Percentiles rank a stretch among this genome's conserved stretches.
Evolutionary conservation across 768 basidiomycete species (phyloP).

Genomic region (Guyanaporus albipodus): DNA sequence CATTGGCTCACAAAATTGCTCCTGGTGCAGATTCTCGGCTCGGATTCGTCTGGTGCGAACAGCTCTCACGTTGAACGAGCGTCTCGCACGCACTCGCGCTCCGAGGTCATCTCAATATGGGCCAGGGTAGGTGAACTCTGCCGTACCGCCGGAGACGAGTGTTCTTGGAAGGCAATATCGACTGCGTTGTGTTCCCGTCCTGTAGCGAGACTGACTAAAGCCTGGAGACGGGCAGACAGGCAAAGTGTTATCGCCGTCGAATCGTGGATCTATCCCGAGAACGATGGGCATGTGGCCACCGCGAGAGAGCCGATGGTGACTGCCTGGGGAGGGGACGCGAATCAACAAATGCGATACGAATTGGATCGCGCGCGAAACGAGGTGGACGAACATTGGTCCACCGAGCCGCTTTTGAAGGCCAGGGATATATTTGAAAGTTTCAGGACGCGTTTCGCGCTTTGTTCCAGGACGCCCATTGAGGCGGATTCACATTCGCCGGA

Average conservation of each 20-base stretch:
- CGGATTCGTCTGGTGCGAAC: conserved; percentile 43
- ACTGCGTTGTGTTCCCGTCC: conserved; percentile 69
- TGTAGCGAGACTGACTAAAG: conserved; percentile 72
- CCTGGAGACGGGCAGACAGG: conserved; percentile 71
- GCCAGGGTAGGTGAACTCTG: conserved; percentile 69
- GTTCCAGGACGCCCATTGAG: conserved; percentile 39
- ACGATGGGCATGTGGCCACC: conserved; percentile 29
- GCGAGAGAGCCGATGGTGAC: conserved; percentile 45
- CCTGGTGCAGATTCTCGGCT: conserved; percentile 64
- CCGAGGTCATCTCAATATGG: conserved; percentile 73
- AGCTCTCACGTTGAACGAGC: conserved; percentile 33
- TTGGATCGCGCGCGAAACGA: conserved; percentile 44
- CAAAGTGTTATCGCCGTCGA: conserved; percentile 56
- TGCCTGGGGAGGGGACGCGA: conserved; percentile 68
- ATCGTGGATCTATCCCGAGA: conserved; percentile 55
- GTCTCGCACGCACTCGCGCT: conserved; percentile 65
- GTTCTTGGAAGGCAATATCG: conserved; percentile 73
- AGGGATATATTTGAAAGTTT: conserved; percentile 51
- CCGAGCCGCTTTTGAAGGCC: conserved; percentile 39
- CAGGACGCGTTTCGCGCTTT: conserved; percentile 47
- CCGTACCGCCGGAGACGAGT: conserved; percentile 70
- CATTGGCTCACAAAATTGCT: conserved; percentile 81
- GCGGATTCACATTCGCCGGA: conserved; percentile 44
- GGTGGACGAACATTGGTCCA: conserved; percentile 41
- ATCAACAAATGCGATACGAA: conserved; percentile 42